These are phyloP conservation scores for Mycena rosella DNA, from an alignment of 768 basidiomycete species.

Conservation along the genomic window DNA sequence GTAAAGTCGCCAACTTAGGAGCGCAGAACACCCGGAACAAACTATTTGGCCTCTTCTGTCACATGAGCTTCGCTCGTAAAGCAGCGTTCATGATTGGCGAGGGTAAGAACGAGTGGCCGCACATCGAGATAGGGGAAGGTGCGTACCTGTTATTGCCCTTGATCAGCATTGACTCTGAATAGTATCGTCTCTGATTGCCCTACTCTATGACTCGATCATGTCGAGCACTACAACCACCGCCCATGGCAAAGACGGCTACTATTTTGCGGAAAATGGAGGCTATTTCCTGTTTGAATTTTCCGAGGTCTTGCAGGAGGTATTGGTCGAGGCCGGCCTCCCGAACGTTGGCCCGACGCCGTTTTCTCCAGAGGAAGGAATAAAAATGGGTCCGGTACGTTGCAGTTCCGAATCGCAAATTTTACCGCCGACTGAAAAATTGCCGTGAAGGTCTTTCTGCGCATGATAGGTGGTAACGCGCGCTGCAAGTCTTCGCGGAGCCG, in stretches of 20 bases:
- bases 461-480: not conserved
- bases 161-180: not conserved
- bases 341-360: not conserved
- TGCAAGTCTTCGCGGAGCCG: not conserved
- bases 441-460: not conserved
- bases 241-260: not conserved
- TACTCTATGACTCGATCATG: not conserved
- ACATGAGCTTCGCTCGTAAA: not conserved
- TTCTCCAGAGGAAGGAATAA: not conserved
- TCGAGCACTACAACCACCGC: not conserved
- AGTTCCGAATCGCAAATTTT: not conserved
- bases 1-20: not conserved
- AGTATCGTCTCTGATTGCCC: not conserved
- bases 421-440: not conserved
- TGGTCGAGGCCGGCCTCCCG: not conserved
- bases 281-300: not conserved
- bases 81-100: not conserved
- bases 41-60: not conserved
- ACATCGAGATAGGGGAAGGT: not conserved
- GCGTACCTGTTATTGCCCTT: not conserved
- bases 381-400: not conserved
- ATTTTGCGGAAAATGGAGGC: not conserved
- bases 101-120: not conserved
- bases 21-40: not conserved
- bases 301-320: not conserved